These are phyloP conservation scores for Polytrichum commune DNA, from an alignment of 225 moss, liverwort and hornwort species.

Conservation along the genomic window DNA sequence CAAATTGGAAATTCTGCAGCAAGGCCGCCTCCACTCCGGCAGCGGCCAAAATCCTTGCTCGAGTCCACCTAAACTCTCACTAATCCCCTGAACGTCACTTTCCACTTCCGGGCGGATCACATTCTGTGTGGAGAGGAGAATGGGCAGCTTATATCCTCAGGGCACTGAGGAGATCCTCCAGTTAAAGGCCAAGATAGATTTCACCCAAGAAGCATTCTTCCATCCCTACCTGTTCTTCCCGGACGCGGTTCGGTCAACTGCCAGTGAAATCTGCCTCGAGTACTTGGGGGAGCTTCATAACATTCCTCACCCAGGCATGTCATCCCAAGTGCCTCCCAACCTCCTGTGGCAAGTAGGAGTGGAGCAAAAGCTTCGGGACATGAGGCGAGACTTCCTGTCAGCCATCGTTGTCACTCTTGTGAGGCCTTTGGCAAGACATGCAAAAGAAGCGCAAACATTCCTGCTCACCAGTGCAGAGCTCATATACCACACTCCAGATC, in stretches of 20 bases:
- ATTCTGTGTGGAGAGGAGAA: neutral
- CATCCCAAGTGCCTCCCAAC: neutral
- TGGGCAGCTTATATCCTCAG: neutral
- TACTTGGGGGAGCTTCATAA: neutral
- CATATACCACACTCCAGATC: too few species aligned
- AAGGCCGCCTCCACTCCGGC: neutral
- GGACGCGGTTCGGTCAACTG: neutral
- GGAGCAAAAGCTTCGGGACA: conserved; percentile 6
- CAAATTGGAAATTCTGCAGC: neutral
- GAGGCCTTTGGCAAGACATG: neutral
- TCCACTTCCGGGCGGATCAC: neutral
- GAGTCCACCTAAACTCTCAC: neutral
- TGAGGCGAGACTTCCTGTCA: neutral
- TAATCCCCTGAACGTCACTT: neutral
- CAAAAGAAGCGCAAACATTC: too few species aligned
- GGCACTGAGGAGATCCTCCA: conserved; percentile 4
- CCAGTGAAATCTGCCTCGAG: conserved; percentile 1
- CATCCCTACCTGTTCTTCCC: conserved; percentile 2
- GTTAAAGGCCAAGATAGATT: conserved; percentile 10
- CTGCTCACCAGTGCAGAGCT: too few species aligned
- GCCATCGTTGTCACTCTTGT: conserved; percentile 6
- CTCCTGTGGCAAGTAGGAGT: conserved; percentile 12
- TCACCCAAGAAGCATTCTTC: neutral
- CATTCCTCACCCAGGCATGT: conserved; percentile 1
- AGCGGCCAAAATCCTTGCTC: neutral